phyloP scores from a whole-genome alignment of 257 asterid genomes.

The Osmanthus fragrans region DNA sequence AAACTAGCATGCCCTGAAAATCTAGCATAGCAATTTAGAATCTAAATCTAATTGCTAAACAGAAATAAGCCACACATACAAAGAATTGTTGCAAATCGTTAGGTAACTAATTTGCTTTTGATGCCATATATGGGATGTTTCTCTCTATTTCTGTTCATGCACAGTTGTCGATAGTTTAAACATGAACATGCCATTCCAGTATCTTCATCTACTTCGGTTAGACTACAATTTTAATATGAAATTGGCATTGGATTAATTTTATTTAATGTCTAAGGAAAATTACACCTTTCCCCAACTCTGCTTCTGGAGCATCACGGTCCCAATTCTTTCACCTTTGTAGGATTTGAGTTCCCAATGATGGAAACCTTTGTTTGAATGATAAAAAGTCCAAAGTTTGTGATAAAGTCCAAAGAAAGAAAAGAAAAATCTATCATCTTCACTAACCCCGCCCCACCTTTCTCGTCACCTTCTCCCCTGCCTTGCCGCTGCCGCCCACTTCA shows the following conservation, averaged over 20 bases:
- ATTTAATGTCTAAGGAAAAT: neutral
- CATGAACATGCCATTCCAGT: neutral
- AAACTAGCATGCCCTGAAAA: conserved; percentile 13
- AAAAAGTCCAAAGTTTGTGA: neutral
- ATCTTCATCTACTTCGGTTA: neutral
- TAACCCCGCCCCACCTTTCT: too few species aligned
- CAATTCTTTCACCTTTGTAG: neutral
- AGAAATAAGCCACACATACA: neutral
- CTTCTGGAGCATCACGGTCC: too few species aligned
- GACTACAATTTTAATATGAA: neutral
- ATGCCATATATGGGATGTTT: neutral
- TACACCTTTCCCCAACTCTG: neutral
- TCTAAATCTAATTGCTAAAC: neutral
- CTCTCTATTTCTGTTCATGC: neutral
- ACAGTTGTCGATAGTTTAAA: neutral
- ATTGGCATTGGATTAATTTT: neutral
- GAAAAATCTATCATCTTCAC: too few species aligned
- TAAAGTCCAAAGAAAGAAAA: neutral
- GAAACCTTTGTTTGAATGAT: neutral
- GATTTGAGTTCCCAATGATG: neutral
- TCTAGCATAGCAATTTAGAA: neutral
- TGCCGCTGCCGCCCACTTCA: neutral
- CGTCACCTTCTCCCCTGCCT: too few species aligned
- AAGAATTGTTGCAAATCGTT: neutral
- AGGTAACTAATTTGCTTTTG: neutral